These are phyloP conservation scores for Biscogniauxia marginata DNA, from an alignment of 2,329 filamentous ascomycete species.

Conservation along the genomic window DNA sequence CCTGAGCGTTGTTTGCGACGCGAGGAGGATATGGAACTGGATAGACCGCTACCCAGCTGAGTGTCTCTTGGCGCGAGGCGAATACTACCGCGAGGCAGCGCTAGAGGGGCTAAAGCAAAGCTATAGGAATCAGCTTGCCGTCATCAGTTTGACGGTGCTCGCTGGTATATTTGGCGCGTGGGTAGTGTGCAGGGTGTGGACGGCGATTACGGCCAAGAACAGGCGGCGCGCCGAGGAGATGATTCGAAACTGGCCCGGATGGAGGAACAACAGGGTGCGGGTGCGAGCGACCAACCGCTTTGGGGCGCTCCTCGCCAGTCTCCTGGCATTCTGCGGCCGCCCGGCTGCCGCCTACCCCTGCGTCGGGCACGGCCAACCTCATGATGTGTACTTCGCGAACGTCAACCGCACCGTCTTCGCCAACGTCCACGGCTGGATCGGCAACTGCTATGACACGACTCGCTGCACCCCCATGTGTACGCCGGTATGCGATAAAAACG, in stretches of 20 bases:
- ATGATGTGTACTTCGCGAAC: constrained; percentile 7
- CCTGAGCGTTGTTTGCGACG: constrained; percentile 4
- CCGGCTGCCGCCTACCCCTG: not conserved
- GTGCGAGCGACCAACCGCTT: not conserved
- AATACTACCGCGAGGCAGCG: not conserved
- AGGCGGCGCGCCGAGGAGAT: not conserved
- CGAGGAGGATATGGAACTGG: constrained; percentile 8
- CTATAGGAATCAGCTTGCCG: not conserved
- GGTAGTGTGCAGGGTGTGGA: not conserved
- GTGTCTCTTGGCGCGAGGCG: constrained; percentile 4
- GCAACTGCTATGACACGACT: constrained; percentile 3
- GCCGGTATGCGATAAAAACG: not conserved
- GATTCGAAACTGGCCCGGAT: not conserved
- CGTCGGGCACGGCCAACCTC: not conserved
- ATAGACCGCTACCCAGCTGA: constrained; percentile 5
- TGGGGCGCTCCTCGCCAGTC: not conserved
- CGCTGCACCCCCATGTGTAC: not conserved
- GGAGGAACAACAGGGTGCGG: not conserved
- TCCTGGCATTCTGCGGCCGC: not conserved
- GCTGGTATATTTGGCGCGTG: not conserved
- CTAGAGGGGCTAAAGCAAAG: not conserved
- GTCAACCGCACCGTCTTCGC: constrained; percentile 4
- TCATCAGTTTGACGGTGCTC: constrained; percentile 3
- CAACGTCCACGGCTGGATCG: constrained; percentile 6
- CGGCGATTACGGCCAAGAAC: not conserved